These are phyloP conservation scores for Obba rivulosa DNA, from an alignment of 768 basidiomycete species.

Conservation along the genomic window DNA sequence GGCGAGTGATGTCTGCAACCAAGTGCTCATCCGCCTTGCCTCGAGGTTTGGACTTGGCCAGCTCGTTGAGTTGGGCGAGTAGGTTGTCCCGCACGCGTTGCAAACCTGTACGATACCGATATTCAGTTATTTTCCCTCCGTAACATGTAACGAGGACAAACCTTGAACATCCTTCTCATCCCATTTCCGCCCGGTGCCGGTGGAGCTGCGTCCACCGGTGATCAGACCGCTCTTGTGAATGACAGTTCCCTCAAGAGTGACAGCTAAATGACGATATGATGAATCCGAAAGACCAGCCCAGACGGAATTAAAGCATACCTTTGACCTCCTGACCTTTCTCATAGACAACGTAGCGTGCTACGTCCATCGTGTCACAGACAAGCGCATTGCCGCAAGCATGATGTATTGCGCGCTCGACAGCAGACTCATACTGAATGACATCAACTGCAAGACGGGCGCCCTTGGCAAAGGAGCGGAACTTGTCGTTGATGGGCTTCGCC, in stretches of 20 bases:
- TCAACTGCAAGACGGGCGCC: slow-evolving; percentile 59
- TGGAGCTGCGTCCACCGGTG: slow-evolving; percentile 86
- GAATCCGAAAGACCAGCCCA: neutral
- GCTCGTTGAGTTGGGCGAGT: slow-evolving; percentile 70
- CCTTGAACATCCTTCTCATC: slow-evolving; percentile 92
- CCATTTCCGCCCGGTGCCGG: slow-evolving; percentile 79
- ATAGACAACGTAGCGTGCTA: slow-evolving; percentile 87
- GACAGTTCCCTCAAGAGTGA: slow-evolving; percentile 93
- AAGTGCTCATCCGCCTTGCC: slow-evolving; percentile 79
- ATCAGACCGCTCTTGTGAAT: slow-evolving; percentile 98
- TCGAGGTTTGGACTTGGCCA: slow-evolving; percentile 81
- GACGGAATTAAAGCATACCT: slow-evolving; percentile 43
- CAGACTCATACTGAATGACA: slow-evolving; percentile 58
- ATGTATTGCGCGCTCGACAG: slow-evolving; percentile 90
- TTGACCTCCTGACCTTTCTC: slow-evolving; percentile 96
- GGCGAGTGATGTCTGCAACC: slow-evolving; percentile 66
- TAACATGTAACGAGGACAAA: slow-evolving; percentile 28
- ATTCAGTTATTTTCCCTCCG: neutral
- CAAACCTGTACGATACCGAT: slow-evolving; percentile 38
- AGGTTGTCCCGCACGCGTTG: slow-evolving; percentile 66
- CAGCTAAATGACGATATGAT: slow-evolving; percentile 47
- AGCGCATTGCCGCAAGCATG: slow-evolving; percentile 94
- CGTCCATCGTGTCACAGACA: slow-evolving; percentile 93
- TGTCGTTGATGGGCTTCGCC: slow-evolving; percentile 90
- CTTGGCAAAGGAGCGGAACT: slow-evolving; percentile 87